Base-by-base conservation (phyloP, 164 flowering plant genomes). In the Umbilicus rupestris region DNA sequence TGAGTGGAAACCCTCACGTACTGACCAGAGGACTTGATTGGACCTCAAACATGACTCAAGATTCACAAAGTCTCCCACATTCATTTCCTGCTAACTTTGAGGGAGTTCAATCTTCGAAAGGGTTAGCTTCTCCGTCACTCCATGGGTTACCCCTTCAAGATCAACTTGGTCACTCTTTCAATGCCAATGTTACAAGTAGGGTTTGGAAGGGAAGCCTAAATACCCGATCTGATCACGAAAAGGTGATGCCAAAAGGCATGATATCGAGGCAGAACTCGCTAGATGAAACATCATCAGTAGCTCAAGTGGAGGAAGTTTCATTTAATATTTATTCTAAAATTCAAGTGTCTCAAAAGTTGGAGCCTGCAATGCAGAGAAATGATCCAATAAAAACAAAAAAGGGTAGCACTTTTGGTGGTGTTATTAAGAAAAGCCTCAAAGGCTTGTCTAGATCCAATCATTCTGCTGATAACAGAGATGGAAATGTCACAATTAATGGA, bases 401-500 rank as follows among this genome's bases (percentile, higher is more conserved):
- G 68, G 80, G 79, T 19, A 68, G 74, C 31, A 81, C 78, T 47
- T 80, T 85, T 71, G 69, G 77, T 7, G 80, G 80, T 62, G 70
- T 77, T 68, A 77, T 83, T 31, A 83, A 78, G 73, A 80, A 80
- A 69, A 73, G 85, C 71, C 71, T 79, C 39, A 75, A 70, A 65
- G 87, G 83, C 63, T 67, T 75, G 42, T 66, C 78, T 14, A 76
- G 69, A 67, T 70, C 79, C 37, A 78, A 75, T 70, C 79, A 77
- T 44, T 58, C 74, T 5, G 72, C 72, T 47, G 86, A 79, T 37
- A 71, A 62, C 70, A 73, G 73, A 39, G 83, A 67, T 68, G 41
- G 70, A 19, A 78, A 63, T 73, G 87, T 95, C 31, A 74, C 78
- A 17, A 72, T 95, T 11, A 95, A 95, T 72, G 97, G 96, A 24